Percentiles rank a stretch among this genome's conserved stretches.
phyloP scores from a whole-genome alignment of 1,139 yeast genomes.

The Nakaseomyces bracarensis region DNA sequence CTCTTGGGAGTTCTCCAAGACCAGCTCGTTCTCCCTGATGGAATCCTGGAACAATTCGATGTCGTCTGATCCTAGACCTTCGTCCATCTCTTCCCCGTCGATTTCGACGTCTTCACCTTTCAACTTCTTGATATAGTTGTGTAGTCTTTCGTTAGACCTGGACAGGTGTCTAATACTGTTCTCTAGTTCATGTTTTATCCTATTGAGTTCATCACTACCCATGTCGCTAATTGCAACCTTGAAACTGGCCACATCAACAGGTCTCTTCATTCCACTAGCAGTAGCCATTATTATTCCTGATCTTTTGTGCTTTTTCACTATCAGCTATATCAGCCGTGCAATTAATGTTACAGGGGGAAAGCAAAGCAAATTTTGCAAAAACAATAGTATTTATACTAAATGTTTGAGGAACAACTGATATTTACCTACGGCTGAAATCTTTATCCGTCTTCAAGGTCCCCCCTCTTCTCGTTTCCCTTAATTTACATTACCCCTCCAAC shows the following conservation, averaged over 20 bases:
- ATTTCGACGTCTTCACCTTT: constrained; percentile 19
- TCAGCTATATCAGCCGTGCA: no score
- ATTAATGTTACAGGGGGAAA: no score
- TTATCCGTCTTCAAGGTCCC: no score
- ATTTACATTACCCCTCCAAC: no score
- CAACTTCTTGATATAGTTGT: constrained; percentile 25
- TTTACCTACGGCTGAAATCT: no score
- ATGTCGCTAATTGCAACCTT: constrained; percentile 32
- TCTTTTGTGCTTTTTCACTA: constrained; percentile 7
- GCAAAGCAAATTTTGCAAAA: no score
- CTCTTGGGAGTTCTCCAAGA: constrained; percentile 32
- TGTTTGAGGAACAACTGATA: no score
- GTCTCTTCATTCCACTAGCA: constrained; percentile 27
- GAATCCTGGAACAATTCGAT: constrained; percentile 32
- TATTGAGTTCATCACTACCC: constrained; percentile 28
- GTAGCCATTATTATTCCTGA: constrained; percentile 11
- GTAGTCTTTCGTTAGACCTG: constrained; percentile 33
- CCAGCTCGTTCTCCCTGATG: constrained; percentile 32
- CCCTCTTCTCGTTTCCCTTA: no score
- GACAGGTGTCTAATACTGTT: constrained; percentile 32
- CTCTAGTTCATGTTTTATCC: constrained; percentile 26
- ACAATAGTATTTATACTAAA: no score
- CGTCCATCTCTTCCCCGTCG: constrained; percentile 22
- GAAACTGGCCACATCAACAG: constrained; percentile 36
- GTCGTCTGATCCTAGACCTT: constrained; percentile 27